phyloP scores from a whole-genome alignment of 2,329 filamentous ascomycete genomes.

The Penicillium sclerotigenum region DNA sequence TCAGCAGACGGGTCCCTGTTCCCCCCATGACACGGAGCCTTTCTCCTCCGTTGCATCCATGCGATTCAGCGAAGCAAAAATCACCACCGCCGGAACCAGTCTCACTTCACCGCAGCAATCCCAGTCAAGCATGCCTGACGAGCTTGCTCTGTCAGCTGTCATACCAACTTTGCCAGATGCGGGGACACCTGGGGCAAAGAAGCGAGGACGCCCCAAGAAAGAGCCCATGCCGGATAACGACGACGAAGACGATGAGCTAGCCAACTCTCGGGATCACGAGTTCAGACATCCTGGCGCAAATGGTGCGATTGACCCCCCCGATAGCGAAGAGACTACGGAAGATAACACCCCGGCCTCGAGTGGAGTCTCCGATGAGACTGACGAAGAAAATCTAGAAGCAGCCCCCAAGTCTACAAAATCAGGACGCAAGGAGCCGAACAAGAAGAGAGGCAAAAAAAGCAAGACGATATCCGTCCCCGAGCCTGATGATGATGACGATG shows the following conservation, averaged over 20 bases:
- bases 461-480: conserved; percentile 39
- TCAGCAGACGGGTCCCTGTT: conserved; percentile 27
- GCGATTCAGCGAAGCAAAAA: conserved; percentile 24
- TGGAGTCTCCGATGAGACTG: conserved; percentile 2
- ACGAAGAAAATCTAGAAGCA: conserved; percentile 4
- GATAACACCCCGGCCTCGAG: conserved; percentile 9
- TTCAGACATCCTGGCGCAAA: not conserved
- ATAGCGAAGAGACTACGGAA: conserved; percentile 22
- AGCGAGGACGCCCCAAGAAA: conserved; percentile 33
- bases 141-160: conserved; percentile 26
- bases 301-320: conserved; percentile 11
- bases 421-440: conserved; percentile 34
- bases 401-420: conserved; percentile 1
- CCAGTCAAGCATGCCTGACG: conserved; percentile 25
- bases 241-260: conserved; percentile 32
- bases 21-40: conserved; percentile 42
- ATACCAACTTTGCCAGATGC: conserved; percentile 19
- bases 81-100: conserved; percentile 15
- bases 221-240: conserved; percentile 21
- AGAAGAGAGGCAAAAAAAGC: conserved; percentile 45
- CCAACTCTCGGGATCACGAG: conserved; percentile 10
- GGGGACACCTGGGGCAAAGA: conserved; percentile 25
- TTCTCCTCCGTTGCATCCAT: conserved; percentile 36
- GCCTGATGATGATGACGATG: conserved; percentile 39
- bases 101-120: conserved; percentile 17